Evolutionary conservation across 2,329 filamentous ascomycete species (phyloP), one percentile per base, ranked within the genome.

Genomic region (Colletotrichum acutatum): DNA sequence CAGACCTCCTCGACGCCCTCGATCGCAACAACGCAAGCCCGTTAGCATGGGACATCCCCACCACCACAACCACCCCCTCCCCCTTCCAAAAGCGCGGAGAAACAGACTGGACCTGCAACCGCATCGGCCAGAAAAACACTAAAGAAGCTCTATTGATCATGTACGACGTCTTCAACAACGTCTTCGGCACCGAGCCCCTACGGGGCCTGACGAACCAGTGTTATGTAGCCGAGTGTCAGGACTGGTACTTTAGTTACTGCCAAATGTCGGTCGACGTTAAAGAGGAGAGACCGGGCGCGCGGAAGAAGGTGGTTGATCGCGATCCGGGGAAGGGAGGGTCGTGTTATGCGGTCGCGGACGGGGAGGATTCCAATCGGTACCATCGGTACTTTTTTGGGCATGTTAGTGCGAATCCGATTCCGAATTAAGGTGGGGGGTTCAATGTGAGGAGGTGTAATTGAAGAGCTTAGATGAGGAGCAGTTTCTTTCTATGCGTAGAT

Each of bases 381-480:
- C 52, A 54, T n/a, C n/a, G 52, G 52, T 26, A 54, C 24, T 54
- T 54, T 26, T 54, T 12, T 3, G 52, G 52, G 0, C 52, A 54
- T n/a, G n/a, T 24, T 5, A 22, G 22, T 1, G 52, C 52, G 22
- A 54, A 22, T 54, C 11, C n/a, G 52, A 22, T 26, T 54, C 52
- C 52, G 1, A 22, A 26, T 12, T 54, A 73, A 0, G 78, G 58
- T 76, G 19, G 42, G 7, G 42, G 42, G 7, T 49, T 49, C 4
- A 11, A n/a, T n/a, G 7, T 11, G 3, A 49, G 42, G 8, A 19
- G 8, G 6, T 49, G 42, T 4, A 19, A 49, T 19, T 49, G 42
- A 49, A 7, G 8, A 19, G 42, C 19, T 9, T 9, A 6, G 6
- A 19, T 46, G 42, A 9, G 16, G 0, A 9, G 42, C 7, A 9